Base-by-base conservation (phyloP, 2,329 filamentous ascomycete genomes). In the Trichoderma sp. region DNA sequence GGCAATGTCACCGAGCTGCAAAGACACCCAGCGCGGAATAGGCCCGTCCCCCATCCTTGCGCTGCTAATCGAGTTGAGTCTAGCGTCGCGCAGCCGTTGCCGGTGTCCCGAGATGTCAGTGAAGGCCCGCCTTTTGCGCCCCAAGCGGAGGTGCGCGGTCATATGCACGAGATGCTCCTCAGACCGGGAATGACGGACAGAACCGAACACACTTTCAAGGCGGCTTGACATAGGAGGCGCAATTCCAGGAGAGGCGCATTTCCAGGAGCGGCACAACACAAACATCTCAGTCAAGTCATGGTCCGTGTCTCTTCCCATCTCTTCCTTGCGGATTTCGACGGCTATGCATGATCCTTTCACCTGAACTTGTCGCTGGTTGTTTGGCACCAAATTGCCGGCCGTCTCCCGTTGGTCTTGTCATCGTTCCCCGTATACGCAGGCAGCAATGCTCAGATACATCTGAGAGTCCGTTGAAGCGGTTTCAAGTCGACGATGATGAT, bases 51-150 rank as follows among this genome's bases (percentile, higher is more conserved):
- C 44, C 44, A 60, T 60, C 47, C 19, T n/a, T 34, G 47, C 41
- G 47, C 34, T 52, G 54, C 54, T 51, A 52, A 52, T 61, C 58
- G 47, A 28, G 34, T 61, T 30, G 39, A 61, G 58, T 30, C 28
- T 50, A 28, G 45, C 30, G 39, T 52, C 34, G 47, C 58, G 47
- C 24, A 48, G 47, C 43, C 60, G 41, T 47, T 63, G 60, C 60
- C 60, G 60, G 19, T 47, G 54, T 63, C 50, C 60, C 60, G 50
- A 47, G 34, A 39, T 47, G 14, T 10, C n/a, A 63, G 43, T 24
- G 14, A n/a, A 10, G 44, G 24, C 21, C 34, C 34, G n/a, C 19
- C 34, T 26, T 43, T 41, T 19, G 48, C 54, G 59, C 59, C 59
- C 52, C 59, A 15, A 26, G 15, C 14, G 12, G 17, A 7, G 10